phyloP scores from a whole-genome alignment of 75 land plant genomes.

The Pinus albicaulis region DNA sequence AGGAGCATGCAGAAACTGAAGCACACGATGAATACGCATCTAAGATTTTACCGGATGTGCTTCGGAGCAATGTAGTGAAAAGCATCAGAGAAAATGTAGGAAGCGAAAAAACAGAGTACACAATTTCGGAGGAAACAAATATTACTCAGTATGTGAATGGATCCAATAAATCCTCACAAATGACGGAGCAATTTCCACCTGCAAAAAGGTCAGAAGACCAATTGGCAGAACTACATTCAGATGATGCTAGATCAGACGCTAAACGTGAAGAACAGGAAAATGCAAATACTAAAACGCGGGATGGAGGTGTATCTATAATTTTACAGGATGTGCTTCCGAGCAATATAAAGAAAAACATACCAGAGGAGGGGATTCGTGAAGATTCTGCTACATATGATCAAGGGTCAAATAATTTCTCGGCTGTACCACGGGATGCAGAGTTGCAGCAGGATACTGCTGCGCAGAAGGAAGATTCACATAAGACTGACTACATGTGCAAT shows the following conservation, averaged over 20 bases:
- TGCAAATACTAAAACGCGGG: neutral
- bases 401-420: neutral
- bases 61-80: no score
- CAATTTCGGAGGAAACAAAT: no score
- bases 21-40: neutral
- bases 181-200: neutral
- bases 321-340: neutral
- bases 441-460: neutral
- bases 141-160: neutral
- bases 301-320: neutral
- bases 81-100: no score
- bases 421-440: neutral
- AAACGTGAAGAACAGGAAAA: neutral
- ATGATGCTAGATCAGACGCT: neutral
- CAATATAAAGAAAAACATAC: neutral
- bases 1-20: neutral
- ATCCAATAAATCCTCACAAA: neutral
- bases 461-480: neutral
- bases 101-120: no score
- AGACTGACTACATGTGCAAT: neutral
- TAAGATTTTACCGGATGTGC: neutral
- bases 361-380: neutral
- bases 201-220: conserved; percentile 3
- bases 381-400: neutral
- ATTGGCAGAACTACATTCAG: neutral